phyloP scores from a whole-genome alignment of 371 early-diverging fungal genomes.

The Mucor velutinosus region DNA sequence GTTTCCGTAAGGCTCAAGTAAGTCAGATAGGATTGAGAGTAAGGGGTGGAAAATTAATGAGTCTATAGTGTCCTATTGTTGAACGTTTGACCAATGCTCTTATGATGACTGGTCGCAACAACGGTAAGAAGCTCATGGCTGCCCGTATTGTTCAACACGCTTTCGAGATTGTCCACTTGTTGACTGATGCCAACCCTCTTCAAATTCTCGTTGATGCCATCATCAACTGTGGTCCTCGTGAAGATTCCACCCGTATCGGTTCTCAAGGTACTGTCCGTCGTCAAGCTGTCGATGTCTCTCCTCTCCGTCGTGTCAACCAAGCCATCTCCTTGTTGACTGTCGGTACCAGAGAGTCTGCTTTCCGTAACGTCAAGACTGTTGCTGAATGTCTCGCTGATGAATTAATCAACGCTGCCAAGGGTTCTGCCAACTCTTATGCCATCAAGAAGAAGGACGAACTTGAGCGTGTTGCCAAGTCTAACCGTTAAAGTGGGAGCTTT shows the following conservation, averaged over 20 bases:
- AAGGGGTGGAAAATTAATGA: too few species aligned
- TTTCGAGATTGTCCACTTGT: constrained; percentile 98
- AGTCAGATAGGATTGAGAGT: too few species aligned
- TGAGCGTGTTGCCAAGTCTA: constrained; percentile 70
- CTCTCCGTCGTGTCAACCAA: constrained; percentile 99
- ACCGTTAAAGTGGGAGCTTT: too few species aligned
- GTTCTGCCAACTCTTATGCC: constrained; percentile 98
- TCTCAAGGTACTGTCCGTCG: constrained; percentile 99
- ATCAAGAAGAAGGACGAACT: constrained; percentile 99
- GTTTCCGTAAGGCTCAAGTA: constrained; percentile 98
- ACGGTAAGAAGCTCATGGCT: constrained; percentile 99
- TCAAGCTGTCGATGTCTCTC: constrained; percentile 99
- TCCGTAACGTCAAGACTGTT: constrained; percentile 36
- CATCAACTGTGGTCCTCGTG: constrained; percentile 99
- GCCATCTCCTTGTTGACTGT: constrained; percentile 96
- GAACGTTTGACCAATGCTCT: constrained; percentile 99
- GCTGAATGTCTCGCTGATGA: constrained; percentile 99
- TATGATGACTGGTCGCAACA: constrained; percentile 99
- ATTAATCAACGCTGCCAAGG: constrained; percentile 99
- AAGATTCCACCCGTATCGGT: constrained; percentile 99
- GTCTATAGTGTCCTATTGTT: constrained; percentile 93
- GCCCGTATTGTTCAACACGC: constrained; percentile 99
- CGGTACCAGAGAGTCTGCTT: constrained; percentile 68
- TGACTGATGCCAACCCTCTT: constrained; percentile 99
- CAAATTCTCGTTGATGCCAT: constrained; percentile 99